These are phyloP conservation scores for Hypoxylon sp. DNA, from an alignment of 2,329 filamentous ascomycete genomes.

Conservation along the genomic window DNA sequence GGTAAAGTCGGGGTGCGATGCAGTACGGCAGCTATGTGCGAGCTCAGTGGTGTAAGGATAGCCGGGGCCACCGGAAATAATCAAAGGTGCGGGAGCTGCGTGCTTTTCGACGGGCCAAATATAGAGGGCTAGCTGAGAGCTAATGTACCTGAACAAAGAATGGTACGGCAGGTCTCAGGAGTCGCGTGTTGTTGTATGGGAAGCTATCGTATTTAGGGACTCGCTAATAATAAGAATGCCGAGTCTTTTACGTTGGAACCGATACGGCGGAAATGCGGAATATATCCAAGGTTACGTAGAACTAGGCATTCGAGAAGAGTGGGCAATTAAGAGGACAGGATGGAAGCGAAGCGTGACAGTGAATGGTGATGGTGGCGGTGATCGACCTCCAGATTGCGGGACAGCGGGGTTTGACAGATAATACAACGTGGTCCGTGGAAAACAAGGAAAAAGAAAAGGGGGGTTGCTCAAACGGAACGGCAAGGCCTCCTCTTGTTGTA, in stretches of 20 bases:
- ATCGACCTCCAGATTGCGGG: constrained; percentile 37
- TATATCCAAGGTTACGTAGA: constrained; percentile 30
- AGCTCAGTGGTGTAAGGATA: constrained; percentile 25
- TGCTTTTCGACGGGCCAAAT: constrained; percentile 14
- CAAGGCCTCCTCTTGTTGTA: constrained; percentile 26
- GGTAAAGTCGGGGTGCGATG: constrained; percentile 19
- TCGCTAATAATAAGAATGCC: constrained; percentile 39
- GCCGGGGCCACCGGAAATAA: constrained; percentile 37
- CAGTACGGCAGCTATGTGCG: constrained; percentile 29
- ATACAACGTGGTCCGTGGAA: constrained; percentile 37
- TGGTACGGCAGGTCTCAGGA: constrained; percentile 18
- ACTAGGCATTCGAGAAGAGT: constrained; percentile 5
- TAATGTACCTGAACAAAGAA: constrained; percentile 9
- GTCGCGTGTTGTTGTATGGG: constrained; percentile 15
- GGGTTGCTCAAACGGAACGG: constrained; percentile 17
- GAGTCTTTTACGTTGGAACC: constrained; percentile 25
- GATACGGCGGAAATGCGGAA: constrained; percentile 36
- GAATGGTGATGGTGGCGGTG: constrained; percentile 21
- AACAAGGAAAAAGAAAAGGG: constrained; percentile 4
- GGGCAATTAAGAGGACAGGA: constrained; percentile 30
- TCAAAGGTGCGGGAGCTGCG: constrained; percentile 25
- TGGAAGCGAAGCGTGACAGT: constrained; percentile 26
- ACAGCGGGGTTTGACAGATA: constrained; percentile 40
- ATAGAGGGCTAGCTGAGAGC: constrained; percentile 8
- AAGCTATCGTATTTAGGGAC: constrained; percentile 18